Percentiles rank a stretch among this genome's conserved stretches.
These are phyloP conservation scores for Trapa bicornis DNA, from an alignment of 345 rosid species.

Conservation along the genomic window DNA sequence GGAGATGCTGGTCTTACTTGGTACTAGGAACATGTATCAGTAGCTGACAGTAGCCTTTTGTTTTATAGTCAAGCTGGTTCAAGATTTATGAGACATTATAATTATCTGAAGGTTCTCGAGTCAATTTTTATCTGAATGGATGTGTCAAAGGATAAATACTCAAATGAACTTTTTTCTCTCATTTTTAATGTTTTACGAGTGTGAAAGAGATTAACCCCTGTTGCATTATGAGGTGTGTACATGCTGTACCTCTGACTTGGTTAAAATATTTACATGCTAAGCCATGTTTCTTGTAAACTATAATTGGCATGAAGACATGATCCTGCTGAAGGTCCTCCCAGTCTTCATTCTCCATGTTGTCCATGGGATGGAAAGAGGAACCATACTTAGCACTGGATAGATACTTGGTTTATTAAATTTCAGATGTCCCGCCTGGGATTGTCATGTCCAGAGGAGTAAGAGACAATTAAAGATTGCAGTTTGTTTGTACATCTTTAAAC, in stretches of 20 bases:
- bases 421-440: not conserved
- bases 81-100: not conserved
- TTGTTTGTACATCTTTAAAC: not conserved
- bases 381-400: not conserved
- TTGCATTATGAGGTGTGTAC: too few relatives aligned
- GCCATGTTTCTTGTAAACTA: not conserved
- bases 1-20: constrained; percentile 34
- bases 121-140: not conserved
- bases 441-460: not conserved
- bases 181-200: not conserved
- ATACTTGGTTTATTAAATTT: not conserved
- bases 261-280: not conserved
- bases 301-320: not conserved
- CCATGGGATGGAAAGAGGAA: not conserved
- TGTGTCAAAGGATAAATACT: not conserved
- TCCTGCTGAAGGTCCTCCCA: not conserved
- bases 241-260: too few relatives aligned
- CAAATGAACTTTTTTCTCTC: not conserved
- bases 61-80: not conserved
- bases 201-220: not conserved
- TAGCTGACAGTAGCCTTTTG: not conserved
- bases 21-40: constrained; percentile 23
- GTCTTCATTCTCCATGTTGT: not conserved
- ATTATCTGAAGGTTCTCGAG: not conserved
- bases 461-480: not conserved